These are phyloP conservation scores for Apiospora malaysiana DNA, from an alignment of 2,329 filamentous ascomycete genomes.

Conservation along the genomic window DNA sequence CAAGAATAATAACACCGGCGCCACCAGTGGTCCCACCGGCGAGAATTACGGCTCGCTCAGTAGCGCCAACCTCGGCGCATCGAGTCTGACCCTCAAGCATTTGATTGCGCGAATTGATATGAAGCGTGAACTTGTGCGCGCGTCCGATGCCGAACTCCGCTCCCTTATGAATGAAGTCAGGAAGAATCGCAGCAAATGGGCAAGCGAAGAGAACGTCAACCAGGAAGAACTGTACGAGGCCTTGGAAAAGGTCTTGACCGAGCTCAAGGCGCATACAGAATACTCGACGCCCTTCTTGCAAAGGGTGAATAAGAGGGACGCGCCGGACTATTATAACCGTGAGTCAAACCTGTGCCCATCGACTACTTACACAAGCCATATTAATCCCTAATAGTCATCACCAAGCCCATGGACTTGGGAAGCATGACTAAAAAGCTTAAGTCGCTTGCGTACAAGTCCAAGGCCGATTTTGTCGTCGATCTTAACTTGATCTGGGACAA, in stretches of 20 bases:
- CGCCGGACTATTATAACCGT: slow-evolving; percentile 83
- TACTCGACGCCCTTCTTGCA: slow-evolving; percentile 96
- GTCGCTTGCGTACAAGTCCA: slow-evolving; percentile 78
- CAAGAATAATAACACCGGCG: slow-evolving; percentile 60
- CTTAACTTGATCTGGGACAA: slow-evolving; percentile 97
- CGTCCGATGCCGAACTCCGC: slow-evolving; percentile 90
- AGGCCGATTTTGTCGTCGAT: slow-evolving; percentile 92
- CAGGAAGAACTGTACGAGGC: slow-evolving; percentile 98
- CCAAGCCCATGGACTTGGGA: slow-evolving; percentile 96
- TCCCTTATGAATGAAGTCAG: slow-evolving; percentile 96
- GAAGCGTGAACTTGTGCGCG: slow-evolving; percentile 87
- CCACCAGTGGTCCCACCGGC: slow-evolving; percentile 54
- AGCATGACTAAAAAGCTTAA: slow-evolving; percentile 99
- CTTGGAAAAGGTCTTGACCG: slow-evolving; percentile 93
- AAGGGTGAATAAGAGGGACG: slow-evolving; percentile 95
- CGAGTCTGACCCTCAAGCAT: slow-evolving; percentile 94
- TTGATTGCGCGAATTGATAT: slow-evolving; percentile 94
- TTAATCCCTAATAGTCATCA: slow-evolving; percentile 71
- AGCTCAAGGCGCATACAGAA: slow-evolving; percentile 96
- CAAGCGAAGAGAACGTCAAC: slow-evolving; percentile 94
- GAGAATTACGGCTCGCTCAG: slow-evolving; percentile 87
- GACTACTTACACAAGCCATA: slow-evolving; percentile 33
- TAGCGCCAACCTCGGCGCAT: slow-evolving; percentile 92
- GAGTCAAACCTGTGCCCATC: slow-evolving; percentile 20
- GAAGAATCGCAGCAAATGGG: slow-evolving; percentile 99